Evolutionary conservation across 345 rosid genomes (phyloP), one percentile per base, ranked within the genome.

Genomic region (Aegle marmelos): DNA sequence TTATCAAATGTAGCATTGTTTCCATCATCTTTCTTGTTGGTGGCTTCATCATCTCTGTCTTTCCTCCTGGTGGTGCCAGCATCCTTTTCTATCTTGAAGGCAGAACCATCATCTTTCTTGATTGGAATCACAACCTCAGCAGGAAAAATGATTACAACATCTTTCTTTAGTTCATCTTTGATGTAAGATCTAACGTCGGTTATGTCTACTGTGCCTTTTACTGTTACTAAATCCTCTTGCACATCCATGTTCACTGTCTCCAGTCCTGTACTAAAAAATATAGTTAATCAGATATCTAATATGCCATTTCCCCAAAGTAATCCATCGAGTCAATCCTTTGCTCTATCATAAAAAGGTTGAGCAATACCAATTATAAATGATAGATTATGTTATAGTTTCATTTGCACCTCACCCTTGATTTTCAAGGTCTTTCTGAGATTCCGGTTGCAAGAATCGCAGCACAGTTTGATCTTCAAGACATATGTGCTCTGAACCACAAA

Each of bases 401-500:
- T 61, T 74, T 57, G 9, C 19, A 36, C 27, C 34, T 22, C 67
- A 74, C 77, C 77, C n/a, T 27, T 74, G 27, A 0, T 48, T 16
- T 74, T 9, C 77, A 74, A 27, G 19, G 0, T 24, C 5, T 28
- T 28, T 61, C 30, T 25, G 37, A 74, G 58, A n/a, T 61, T 74
- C 57, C 10, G 39, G 48, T 74, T 74, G 69, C 77, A 74, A 41
- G 58, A 27, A 27, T 41, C 22, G 6, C 77, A 74, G 41, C 77
- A 74, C 41, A 74, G 21, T 74, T 61, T 62, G 30, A 74, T 41
- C 77, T 74, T 74, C 68, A 74, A 33, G 61, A 39, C 13, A 2
- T 7, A 24, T 22, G 21, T 5, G 34, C 28, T 11, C 77, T 74
- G 58, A 74, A 27, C 53, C 37, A 74, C 36, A 13, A 21, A 45